These are phyloP conservation scores for Borovskyia barvae DNA, from an alignment of 208 protist genomes.

Conservation along the genomic window DNA sequence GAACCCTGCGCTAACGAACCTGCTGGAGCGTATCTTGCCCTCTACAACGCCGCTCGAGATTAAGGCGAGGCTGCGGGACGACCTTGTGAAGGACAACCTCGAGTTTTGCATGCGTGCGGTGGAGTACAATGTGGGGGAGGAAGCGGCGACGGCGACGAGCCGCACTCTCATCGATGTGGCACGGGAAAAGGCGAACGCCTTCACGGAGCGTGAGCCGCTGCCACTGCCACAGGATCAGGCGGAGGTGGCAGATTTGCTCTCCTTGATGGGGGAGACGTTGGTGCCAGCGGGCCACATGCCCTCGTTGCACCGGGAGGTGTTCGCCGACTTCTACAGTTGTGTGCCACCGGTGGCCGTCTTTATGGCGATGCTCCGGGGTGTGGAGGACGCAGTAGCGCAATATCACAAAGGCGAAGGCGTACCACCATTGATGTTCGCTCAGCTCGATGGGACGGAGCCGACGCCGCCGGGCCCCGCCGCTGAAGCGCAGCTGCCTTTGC, in stretches of 20 bases:
- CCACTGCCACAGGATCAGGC: constrained; percentile 58
- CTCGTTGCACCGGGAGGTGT: constrained; percentile 88
- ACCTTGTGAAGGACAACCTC: constrained; percentile 48
- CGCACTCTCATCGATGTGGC: constrained; percentile 60
- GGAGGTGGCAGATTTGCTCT: constrained; percentile 46
- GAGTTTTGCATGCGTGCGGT: constrained; percentile 77
- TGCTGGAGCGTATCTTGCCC: constrained; percentile 15
- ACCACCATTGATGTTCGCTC: constrained; percentile 46
- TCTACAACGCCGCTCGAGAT: constrained; percentile 18
- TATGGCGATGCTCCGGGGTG: constrained; percentile 40
- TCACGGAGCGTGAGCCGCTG: constrained; percentile 25
- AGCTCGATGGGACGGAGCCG: constrained; percentile 37
- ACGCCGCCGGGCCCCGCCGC: constrained; percentile 1
- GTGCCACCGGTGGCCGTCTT: constrained; percentile 78
- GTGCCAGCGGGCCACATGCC: constrained; percentile 86
- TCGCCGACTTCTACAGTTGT: constrained; percentile 92
- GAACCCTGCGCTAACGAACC: constrained; percentile 22
- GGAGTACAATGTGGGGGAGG: constrained; percentile 91
- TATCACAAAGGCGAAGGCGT: constrained; percentile 45
- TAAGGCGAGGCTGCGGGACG: constrained; percentile 14
- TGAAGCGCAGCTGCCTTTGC: constrained; percentile 49
- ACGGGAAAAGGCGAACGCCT: constrained; percentile 63
- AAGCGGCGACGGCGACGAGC: constrained; percentile 74
- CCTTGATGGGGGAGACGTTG: constrained; percentile 88
- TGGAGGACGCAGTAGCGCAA: constrained; percentile 69